These are phyloP conservation scores for Didymella exigua DNA, from an alignment of 2,329 filamentous ascomycete species.

Conservation along the genomic window DNA sequence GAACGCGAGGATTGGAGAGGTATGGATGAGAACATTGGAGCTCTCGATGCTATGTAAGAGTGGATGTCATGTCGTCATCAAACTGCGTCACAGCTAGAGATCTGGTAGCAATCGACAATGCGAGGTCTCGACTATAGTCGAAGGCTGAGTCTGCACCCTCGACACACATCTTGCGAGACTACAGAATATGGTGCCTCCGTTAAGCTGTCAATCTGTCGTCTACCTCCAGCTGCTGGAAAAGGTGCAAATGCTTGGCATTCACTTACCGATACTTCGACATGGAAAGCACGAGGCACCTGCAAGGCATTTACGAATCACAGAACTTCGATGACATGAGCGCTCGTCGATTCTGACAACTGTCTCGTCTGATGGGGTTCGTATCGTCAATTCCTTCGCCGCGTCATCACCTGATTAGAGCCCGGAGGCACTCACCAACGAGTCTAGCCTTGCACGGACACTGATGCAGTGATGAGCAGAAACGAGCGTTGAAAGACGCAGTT, in stretches of 20 bases:
- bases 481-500: constrained; percentile 1
- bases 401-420: not conserved
- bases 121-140: not conserved
- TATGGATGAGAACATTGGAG: constrained; percentile 5
- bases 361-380: not conserved
- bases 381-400: not conserved
- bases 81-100: constrained; percentile 14
- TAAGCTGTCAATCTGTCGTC: not conserved
- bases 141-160: too few relatives aligned
- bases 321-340: not conserved
- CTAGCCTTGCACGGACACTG: not conserved
- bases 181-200: not conserved
- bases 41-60: constrained; percentile 5
- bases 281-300: constrained; percentile 3
- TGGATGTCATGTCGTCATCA: constrained; percentile 16
- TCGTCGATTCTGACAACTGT: not conserved
- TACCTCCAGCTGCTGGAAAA: not conserved
- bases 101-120: constrained; percentile 1
- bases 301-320: not conserved
- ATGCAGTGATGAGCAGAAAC: constrained; percentile 6
- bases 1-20: not conserved
- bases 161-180: not conserved
- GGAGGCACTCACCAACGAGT: not conserved
- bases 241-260: not conserved
- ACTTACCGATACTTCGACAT: constrained; percentile 1